phyloP scores from a whole-genome alignment of 257 asterid species.

The Plectranthus barbatus region DNA sequence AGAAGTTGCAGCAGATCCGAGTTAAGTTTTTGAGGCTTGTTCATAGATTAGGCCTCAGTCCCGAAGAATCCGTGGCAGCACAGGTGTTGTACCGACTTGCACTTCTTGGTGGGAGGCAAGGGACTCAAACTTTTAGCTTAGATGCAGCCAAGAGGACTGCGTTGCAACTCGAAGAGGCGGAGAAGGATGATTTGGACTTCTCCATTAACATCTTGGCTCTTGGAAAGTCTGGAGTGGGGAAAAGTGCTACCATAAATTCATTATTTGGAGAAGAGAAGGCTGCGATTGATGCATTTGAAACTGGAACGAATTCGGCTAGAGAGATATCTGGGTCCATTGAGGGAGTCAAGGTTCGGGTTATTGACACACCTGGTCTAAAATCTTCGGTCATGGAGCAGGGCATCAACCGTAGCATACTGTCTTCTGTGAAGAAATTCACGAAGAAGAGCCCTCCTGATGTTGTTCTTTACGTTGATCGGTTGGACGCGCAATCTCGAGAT shows the following conservation, averaged over 20 bases:
- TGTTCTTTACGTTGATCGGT: slow-evolving; percentile 77
- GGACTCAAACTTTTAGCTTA: slow-evolving; percentile 46
- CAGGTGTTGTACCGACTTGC: slow-evolving; percentile 79
- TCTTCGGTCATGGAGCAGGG: slow-evolving; percentile 73
- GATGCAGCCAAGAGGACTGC: slow-evolving; percentile 77
- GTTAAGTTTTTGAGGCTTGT: slow-evolving; percentile 88
- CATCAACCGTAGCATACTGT: slow-evolving; percentile 46
- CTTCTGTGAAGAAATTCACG: slow-evolving; percentile 55
- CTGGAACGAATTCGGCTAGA: slow-evolving; percentile 51
- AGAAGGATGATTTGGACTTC: slow-evolving; percentile 51
- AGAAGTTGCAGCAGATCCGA: slow-evolving; percentile 64
- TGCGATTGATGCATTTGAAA: slow-evolving; percentile 57
- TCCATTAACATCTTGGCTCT: slow-evolving; percentile 69
- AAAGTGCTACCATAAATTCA: slow-evolving; percentile 86
- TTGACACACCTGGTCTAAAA: slow-evolving; percentile 87
- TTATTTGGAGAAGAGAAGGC: slow-evolving; percentile 77
- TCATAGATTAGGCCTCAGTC: slow-evolving; percentile 63
- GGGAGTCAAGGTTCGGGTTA: slow-evolving; percentile 67
- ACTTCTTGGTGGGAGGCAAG: slow-evolving; percentile 77
- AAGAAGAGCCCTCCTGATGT: slow-evolving; percentile 77
- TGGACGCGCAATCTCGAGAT: slow-evolving; percentile 86
- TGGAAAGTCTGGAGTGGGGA: slow-evolving; percentile 94
- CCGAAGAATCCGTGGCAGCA: slow-evolving; percentile 72
- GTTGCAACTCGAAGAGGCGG: slow-evolving; percentile 58
- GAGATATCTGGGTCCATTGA: slow-evolving; percentile 55